Percentiles rank a stretch among this genome's conserved stretches.
Conservation (phyloP, 2,329 filamentous ascomycete species). For the Neurospora sp. region DNA sequence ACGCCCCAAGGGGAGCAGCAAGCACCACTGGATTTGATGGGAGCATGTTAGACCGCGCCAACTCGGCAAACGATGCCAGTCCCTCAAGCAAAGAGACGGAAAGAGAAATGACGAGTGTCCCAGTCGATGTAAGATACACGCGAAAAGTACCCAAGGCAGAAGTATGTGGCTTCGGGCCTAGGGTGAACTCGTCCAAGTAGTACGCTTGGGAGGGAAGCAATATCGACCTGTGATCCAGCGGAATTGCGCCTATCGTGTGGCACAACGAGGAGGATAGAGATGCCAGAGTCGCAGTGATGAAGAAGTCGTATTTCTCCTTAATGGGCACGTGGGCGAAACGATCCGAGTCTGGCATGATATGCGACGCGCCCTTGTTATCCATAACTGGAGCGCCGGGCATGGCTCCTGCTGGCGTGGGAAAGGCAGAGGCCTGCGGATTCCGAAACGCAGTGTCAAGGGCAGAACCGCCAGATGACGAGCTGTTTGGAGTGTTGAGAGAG, state of each 20-base stretch:
- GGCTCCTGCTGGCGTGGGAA: constrained; percentile 15
- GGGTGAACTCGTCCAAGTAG: constrained; percentile 20
- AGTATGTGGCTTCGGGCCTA: constrained; percentile 15
- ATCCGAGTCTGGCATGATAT: constrained; percentile 24
- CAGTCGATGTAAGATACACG: constrained; percentile 46
- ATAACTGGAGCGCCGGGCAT: constrained; percentile 17
- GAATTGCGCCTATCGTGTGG: constrained; percentile 36
- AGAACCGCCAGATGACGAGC: constrained; percentile 33
- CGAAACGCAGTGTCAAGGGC: constrained; percentile 28
- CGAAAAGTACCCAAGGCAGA: constrained; percentile 40
- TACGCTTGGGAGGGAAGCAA: constrained; percentile 30
- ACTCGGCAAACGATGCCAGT: constrained; percentile 36
- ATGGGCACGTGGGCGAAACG: constrained; percentile 25
- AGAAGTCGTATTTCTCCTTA: constrained; percentile 42
- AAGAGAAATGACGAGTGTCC: constrained; percentile 41
- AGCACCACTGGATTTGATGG: constrained; percentile 37
- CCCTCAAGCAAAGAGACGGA: constrained; percentile 38
- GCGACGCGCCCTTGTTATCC: constrained; percentile 21
- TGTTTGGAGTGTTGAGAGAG: constrained; percentile 34
- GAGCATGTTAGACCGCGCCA: constrained; percentile 28
- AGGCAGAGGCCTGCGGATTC: constrained; percentile 15
- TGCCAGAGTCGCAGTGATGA: constrained; percentile 42
- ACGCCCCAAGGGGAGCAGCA: constrained; percentile 44
- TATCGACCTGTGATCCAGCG: constrained; percentile 43
- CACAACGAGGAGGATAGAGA: constrained; percentile 43